These are phyloP conservation scores for Tolypocladium endophyticum DNA, from an alignment of 2,329 filamentous ascomycete genomes.

Conservation along the genomic window DNA sequence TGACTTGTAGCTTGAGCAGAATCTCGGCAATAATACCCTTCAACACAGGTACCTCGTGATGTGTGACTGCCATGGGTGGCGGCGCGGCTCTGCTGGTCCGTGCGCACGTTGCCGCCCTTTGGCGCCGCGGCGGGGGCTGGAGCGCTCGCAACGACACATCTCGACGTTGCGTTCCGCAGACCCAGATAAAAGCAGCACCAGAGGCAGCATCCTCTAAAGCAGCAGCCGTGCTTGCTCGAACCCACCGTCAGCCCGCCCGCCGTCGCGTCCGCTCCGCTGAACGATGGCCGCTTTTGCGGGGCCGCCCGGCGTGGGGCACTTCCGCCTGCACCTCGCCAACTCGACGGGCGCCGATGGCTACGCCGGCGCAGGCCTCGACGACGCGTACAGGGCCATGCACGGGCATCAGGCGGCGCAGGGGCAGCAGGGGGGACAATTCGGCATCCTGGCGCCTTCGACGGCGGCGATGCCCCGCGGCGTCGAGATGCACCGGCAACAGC, in stretches of 20 bases:
- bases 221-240: not conserved
- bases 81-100: not conserved
- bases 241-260: not conserved
- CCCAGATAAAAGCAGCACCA: constrained; percentile 3
- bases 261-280: not conserved
- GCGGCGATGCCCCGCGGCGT: constrained; percentile 9
- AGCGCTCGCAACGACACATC: not conserved
- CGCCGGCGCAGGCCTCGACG: not conserved
- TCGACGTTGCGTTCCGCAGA: not conserved
- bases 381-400: not conserved
- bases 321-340: constrained; percentile 4
- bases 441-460: constrained; percentile 28
- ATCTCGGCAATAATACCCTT: not conserved
- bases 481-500: not conserved
- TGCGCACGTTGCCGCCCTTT: constrained; percentile 2
- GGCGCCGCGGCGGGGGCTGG: not conserved
- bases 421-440: constrained; percentile 28
- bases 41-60: too few species aligned
- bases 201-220: not conserved
- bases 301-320: constrained; percentile 4
- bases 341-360: not conserved
- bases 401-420: not conserved
- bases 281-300: not conserved
- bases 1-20: not conserved
- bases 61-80: too few species aligned